phyloP scores from a whole-genome alignment of 495 filamentous ascomycete genomes.

The Aspergillus bertholletiae region DNA sequence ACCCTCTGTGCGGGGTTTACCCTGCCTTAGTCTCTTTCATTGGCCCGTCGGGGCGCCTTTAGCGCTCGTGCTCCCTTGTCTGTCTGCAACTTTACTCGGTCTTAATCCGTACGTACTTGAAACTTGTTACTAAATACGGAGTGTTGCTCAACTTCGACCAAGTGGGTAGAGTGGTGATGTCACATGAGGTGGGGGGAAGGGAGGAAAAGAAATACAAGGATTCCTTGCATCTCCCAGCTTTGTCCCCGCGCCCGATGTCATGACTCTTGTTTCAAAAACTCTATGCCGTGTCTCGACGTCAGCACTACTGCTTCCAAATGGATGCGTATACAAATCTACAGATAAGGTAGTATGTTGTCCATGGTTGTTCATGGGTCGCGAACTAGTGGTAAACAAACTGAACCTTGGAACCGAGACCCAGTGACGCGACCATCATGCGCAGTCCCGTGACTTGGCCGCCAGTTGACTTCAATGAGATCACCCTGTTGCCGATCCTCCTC shows the following conservation, averaged over 20 bases:
- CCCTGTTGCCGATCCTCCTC: neutral
- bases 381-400: neutral
- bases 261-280: neutral
- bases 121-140: no score
- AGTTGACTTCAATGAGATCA: neutral
- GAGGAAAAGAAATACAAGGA: no score
- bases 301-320: neutral
- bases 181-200: no score
- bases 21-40: conserved; percentile 6
- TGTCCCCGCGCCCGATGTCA: neutral
- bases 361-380: neutral
- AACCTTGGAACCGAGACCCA: neutral
- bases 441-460: neutral
- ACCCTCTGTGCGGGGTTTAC: conserved; percentile 17
- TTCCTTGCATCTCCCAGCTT: neutral
- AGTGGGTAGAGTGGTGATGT: neutral
- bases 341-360: neutral
- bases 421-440: neutral
- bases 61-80: conserved; percentile 10
- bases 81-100: conserved; percentile 17
- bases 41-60: conserved; percentile 7
- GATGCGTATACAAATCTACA: neutral
- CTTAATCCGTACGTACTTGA: neutral
- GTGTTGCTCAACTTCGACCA: neutral
- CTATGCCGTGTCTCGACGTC: neutral